Percentiles rank a stretch among this genome's conserved stretches.
Conservation (phyloP, 441 rosid genomes). For the Gossypium lobatum region DNA sequence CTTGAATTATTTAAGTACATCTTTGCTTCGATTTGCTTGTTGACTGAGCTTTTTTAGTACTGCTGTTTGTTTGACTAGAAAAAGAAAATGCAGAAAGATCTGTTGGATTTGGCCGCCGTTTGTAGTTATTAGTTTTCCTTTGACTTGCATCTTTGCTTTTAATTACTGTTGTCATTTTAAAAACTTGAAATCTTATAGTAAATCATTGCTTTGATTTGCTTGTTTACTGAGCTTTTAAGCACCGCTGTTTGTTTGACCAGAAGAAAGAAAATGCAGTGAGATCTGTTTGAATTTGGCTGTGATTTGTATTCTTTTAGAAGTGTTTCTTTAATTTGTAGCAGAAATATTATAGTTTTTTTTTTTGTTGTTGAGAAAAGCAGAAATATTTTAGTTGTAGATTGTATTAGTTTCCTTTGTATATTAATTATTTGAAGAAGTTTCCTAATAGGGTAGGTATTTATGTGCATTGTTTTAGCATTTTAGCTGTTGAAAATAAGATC, state of each 20-base stretch:
- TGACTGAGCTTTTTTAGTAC: not conserved
- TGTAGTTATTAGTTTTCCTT: not conserved
- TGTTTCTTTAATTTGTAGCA: not conserved
- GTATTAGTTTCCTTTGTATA: not conserved
- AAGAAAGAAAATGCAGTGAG: not conserved
- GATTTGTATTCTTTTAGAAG: not conserved
- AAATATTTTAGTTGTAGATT: not conserved
- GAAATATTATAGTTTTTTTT: not conserved
- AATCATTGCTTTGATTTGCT: not conserved
- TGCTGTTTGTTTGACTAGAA: conserved; percentile 3
- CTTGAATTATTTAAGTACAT: not conserved
- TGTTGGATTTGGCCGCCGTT: not conserved
- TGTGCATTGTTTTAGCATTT: not conserved
- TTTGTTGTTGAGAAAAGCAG: too few relatives aligned
- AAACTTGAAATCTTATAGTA: not conserved
- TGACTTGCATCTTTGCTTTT: not conserved
- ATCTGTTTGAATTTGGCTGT: not conserved
- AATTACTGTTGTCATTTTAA: not conserved
- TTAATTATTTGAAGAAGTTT: not conserved
- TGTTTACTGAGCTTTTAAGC: not conserved
- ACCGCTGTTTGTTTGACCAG: conserved; percentile 5
- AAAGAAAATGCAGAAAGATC: not conserved
- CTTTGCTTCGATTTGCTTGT: not conserved
- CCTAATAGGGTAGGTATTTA: not conserved
- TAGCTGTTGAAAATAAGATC: not conserved